Conservation (phyloP, 192 early-diverging fungal species). For the Backusella circina region DNA sequence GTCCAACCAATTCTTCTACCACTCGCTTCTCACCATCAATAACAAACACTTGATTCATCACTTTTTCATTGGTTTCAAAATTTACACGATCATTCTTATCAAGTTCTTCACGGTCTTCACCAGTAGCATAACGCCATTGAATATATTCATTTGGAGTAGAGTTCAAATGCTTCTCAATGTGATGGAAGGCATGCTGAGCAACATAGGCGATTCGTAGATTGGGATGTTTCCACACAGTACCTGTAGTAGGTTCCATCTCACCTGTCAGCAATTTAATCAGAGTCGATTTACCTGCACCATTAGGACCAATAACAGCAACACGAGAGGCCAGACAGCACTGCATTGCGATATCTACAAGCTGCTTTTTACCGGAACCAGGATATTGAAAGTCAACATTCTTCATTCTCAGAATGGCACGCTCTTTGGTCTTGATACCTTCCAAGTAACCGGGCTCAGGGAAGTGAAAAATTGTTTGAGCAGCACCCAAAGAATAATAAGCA, state of each 20-base stretch:
- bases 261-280: conserved; percentile 73
- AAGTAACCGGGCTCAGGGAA: conserved; percentile 77
- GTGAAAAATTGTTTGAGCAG: conserved; percentile 55
- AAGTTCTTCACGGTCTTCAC: conserved; percentile 72
- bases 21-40: conserved; percentile 60
- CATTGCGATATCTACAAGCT: conserved; percentile 58
- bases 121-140: conserved; percentile 79
- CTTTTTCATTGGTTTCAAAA: conserved; percentile 62
- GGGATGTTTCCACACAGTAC: conserved; percentile 80
- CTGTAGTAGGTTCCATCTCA: conserved; percentile 65
- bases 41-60: conserved; percentile 47
- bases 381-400: conserved; percentile 67
- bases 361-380: conserved; percentile 56
- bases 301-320: conserved; percentile 76
- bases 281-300: conserved; percentile 74
- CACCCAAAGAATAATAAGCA: conserved; percentile 73
- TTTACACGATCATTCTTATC: conserved; percentile 69
- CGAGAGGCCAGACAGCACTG: conserved; percentile 65
- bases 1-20: conserved; percentile 61
- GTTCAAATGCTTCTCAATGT: conserved; percentile 79
- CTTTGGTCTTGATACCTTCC: conserved; percentile 70
- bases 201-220: conserved; percentile 85
- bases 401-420: conserved; percentile 78
- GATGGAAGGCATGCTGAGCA: conserved; percentile 85
- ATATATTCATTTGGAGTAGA: conserved; percentile 85